A percentile compares a stretch with the other conserved stretches of the same genome.
Conservation (phyloP, 768 basidiomycete species). For the Psilocybe azurescens region DNA sequence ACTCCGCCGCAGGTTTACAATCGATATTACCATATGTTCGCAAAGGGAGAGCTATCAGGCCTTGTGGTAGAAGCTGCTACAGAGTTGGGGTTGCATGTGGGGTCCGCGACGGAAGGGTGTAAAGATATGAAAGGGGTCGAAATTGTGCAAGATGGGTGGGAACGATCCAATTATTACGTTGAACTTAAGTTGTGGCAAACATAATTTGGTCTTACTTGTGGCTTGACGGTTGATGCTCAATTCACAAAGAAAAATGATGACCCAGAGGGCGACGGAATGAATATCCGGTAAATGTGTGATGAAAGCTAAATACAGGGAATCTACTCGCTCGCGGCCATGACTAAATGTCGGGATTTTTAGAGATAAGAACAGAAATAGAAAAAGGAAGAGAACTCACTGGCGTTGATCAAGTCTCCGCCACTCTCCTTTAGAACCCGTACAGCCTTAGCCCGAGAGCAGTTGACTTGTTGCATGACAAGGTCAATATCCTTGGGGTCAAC, state of each 20-base stretch:
- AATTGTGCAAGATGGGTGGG: slow-evolving; percentile 80
- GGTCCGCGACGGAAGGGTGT: slow-evolving; percentile 28
- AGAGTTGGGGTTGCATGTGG: slow-evolving; percentile 59
- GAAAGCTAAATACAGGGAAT: slow-evolving; percentile 34
- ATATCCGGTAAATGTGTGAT: slow-evolving; percentile 34
- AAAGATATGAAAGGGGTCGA: slow-evolving; percentile 55
- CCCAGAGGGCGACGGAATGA: slow-evolving; percentile 25
- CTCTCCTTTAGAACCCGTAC: slow-evolving; percentile 89
- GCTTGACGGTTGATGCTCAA: slow-evolving; percentile 2
- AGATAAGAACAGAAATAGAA: background rate
- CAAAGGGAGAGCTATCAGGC: slow-evolving; percentile 71
- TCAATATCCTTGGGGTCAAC: slow-evolving; percentile 96
- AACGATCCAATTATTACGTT: slow-evolving; percentile 88
- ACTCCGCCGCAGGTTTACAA: slow-evolving; percentile 61
- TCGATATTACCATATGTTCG: slow-evolving; percentile 97
- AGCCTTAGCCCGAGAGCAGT: slow-evolving; percentile 91
- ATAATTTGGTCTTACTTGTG: slow-evolving; percentile 6
- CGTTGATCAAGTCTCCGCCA: slow-evolving; percentile 94
- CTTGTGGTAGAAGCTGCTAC: slow-evolving; percentile 69
- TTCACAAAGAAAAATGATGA: background rate
- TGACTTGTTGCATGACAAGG: slow-evolving; percentile 87
- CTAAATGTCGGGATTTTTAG: slow-evolving; percentile 39
- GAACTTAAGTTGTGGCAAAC: slow-evolving; percentile 70
- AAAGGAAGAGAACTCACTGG: slow-evolving; percentile 66
- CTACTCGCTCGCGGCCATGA: slow-evolving; percentile 94